phyloP scores from a whole-genome alignment of 352 stramenopile species.

The Phytophthora multivora region DNA sequence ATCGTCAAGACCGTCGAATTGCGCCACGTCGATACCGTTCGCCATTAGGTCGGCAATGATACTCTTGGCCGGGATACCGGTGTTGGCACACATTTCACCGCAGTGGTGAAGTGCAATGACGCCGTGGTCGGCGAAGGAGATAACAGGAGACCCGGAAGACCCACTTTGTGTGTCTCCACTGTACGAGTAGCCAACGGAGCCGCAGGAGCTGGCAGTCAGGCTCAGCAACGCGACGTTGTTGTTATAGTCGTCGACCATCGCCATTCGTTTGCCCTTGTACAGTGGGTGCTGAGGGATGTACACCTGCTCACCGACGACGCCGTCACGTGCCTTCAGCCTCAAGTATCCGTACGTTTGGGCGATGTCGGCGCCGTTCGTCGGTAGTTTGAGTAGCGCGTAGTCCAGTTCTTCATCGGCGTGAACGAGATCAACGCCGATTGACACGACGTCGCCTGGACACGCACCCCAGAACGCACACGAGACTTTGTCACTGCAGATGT shows the following conservation, averaged over 20 bases:
- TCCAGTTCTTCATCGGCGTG: slow-evolving; percentile 53
- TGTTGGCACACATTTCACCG: slow-evolving; percentile 63
- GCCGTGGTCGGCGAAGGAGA: slow-evolving; percentile 53
- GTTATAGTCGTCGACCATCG: slow-evolving; percentile 53
- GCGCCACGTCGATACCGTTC: slow-evolving; percentile 33
- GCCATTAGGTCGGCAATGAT: slow-evolving; percentile 54
- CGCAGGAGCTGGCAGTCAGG: slow-evolving; percentile 41
- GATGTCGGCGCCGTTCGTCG: slow-evolving; percentile 33
- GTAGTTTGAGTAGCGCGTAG: slow-evolving; percentile 65
- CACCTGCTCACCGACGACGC: slow-evolving; percentile 40
- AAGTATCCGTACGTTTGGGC: slow-evolving; percentile 64
- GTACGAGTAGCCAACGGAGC: slow-evolving; percentile 52
- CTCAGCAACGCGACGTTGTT: slow-evolving; percentile 44
- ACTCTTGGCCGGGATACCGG: slow-evolving; percentile 46
- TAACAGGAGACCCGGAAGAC: slow-evolving; percentile 64
- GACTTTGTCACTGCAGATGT: slow-evolving; percentile 35
- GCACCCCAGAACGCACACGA: slow-evolving; percentile 43
- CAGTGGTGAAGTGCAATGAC: slow-evolving; percentile 79
- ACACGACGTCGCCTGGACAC: slow-evolving; percentile 50
- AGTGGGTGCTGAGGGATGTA: slow-evolving; percentile 65
- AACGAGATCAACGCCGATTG: slow-evolving; percentile 51
- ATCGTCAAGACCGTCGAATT: slow-evolving; percentile 47
- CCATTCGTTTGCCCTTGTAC: slow-evolving; percentile 55
- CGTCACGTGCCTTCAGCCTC: slow-evolving; percentile 41
- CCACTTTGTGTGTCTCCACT: slow-evolving; percentile 68